Percentiles rank a stretch among this genome's conserved stretches.
These are phyloP conservation scores for Podospora anserina DNA, from an alignment of 495 filamentous ascomycete genomes.

Conservation along the genomic window DNA sequence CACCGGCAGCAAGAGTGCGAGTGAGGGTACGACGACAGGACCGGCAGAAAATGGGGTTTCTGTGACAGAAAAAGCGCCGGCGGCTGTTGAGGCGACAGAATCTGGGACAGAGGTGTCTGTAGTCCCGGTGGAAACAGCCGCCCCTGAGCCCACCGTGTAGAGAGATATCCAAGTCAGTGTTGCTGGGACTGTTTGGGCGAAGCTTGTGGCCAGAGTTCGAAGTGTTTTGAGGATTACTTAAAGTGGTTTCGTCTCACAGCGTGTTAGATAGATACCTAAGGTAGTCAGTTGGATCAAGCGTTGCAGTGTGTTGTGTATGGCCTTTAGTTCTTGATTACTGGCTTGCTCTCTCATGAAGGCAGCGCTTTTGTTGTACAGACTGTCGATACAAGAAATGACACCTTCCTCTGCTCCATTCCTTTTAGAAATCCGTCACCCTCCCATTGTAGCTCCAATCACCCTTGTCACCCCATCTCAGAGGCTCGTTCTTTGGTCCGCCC, in stretches of 20 bases:
- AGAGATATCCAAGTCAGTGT: background rate
- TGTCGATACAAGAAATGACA: background rate
- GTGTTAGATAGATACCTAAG: background rate
- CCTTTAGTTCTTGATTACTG: background rate
- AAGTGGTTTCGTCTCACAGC: background rate
- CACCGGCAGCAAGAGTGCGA: background rate
- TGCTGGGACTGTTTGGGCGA: no score
- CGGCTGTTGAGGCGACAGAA: background rate
- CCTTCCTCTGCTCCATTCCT: background rate
- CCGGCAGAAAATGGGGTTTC: background rate
- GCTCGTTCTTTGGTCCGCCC: slow-evolving; percentile 97
- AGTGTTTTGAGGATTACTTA: background rate
- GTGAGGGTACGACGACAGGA: background rate
- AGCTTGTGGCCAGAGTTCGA: background rate
- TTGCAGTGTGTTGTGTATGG: background rate
- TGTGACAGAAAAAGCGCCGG: background rate
- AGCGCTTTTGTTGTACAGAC: background rate
- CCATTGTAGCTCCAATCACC: slow-evolving; percentile 98
- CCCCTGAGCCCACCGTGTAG: background rate
- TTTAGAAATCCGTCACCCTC: slow-evolving; percentile 87
- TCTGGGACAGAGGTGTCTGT: background rate
- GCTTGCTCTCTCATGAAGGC: background rate
- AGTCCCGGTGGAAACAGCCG: background rate
- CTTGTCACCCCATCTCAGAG: slow-evolving; percentile 73
- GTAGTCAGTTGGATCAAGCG: background rate